These are phyloP conservation scores for Aphanomyces euteiches DNA, from an alignment of 352 stramenopile species.

Conservation along the genomic window DNA sequence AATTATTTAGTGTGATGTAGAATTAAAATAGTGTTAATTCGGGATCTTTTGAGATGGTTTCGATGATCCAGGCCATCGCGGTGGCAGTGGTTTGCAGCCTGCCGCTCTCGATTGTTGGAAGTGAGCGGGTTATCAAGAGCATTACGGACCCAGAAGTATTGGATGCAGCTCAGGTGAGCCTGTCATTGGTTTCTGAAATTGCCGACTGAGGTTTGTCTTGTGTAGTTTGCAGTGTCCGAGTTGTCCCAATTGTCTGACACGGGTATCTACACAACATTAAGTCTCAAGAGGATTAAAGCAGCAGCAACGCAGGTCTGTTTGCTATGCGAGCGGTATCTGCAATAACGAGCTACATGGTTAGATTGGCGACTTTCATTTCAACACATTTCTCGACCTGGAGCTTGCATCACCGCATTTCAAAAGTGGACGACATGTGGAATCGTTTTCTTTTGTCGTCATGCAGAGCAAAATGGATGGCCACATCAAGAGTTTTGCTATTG, in stretches of 20 bases:
- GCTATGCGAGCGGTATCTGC: neutral
- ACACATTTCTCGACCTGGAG: conserved; percentile 61
- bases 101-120: too few relatives aligned
- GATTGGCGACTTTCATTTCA: conserved; percentile 75
- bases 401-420: conserved; percentile 70
- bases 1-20: too few relatives aligned
- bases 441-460: conserved; percentile 76
- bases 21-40: too few relatives aligned
- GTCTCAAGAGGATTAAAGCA: conserved; percentile 46
- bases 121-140: neutral
- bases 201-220: neutral
- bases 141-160: conserved; percentile 5
- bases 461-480: conserved; percentile 48
- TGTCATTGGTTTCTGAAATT: neutral
- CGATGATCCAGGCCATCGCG: too few relatives aligned
- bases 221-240: conserved; percentile 60
- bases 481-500: conserved; percentile 67
- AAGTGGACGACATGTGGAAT: conserved; percentile 49
- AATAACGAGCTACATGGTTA: conserved; percentile 30
- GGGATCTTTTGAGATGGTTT: too few relatives aligned
- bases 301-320: conserved; percentile 48
- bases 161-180: conserved; percentile 10
- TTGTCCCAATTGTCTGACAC: conserved; percentile 61
- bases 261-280: conserved; percentile 63
- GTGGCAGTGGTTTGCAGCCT: too few relatives aligned